Percentiles rank a stretch among this genome's conserved stretches.
Conservation (phyloP, 257 asterid species). For the Capsicum chinense region DNA sequence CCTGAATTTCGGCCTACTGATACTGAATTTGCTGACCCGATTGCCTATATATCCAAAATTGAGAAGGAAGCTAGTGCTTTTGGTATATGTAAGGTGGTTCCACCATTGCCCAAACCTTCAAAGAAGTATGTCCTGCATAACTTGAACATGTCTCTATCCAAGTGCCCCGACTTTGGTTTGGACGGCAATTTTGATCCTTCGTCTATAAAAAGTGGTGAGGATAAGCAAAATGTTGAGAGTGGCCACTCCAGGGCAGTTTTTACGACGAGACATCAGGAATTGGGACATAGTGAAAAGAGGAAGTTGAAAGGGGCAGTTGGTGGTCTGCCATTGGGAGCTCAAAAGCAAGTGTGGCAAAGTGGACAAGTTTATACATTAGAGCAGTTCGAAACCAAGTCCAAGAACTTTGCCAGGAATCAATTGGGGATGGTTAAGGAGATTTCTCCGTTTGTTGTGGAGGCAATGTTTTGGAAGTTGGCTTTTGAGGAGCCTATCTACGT, state of each 20-base stretch:
- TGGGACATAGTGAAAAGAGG: constrained; percentile 72
- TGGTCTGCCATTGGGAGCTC: constrained; percentile 47
- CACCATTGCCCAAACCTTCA: constrained; percentile 92
- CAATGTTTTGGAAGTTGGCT: constrained; percentile 92
- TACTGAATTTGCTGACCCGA: constrained; percentile 96
- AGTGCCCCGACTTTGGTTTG: constrained; percentile 76
- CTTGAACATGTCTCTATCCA: constrained; percentile 82
- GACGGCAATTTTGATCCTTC: constrained; percentile 42
- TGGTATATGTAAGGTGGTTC: constrained; percentile 96
- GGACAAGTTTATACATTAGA: constrained; percentile 91
- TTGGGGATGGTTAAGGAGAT: constrained; percentile 77
- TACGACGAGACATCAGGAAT: constrained; percentile 92
- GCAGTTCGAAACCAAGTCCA: constrained; percentile 89
- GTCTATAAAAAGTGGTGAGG: no score
- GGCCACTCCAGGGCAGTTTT: constrained; percentile 71
- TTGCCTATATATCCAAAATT: constrained; percentile 93
- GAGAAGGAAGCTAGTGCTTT: constrained; percentile 95
- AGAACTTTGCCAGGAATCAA: constrained; percentile 70
- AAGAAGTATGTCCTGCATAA: constrained; percentile 78
- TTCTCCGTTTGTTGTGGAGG: constrained; percentile 71
- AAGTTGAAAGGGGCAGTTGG: constrained; percentile 51
- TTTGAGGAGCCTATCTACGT: constrained; percentile 82
- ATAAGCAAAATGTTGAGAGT: constrained; percentile 42
- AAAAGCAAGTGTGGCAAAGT: constrained; percentile 97
- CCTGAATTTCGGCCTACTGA: constrained; percentile 98